phyloP scores from a whole-genome alignment of 495 filamentous ascomycete species.

The Penicillium waksmanii region DNA sequence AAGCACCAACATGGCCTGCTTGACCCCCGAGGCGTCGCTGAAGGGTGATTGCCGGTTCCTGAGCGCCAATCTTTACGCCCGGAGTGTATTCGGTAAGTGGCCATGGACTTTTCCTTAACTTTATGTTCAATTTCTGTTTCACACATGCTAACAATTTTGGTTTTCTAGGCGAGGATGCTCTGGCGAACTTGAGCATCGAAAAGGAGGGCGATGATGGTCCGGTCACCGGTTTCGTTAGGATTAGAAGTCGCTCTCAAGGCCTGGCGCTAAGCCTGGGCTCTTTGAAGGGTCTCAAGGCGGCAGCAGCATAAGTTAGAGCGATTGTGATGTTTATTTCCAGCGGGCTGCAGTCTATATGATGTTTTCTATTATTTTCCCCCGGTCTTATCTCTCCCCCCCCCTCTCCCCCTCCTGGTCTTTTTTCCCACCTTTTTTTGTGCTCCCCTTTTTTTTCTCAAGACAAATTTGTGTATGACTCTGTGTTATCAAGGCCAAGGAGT shows the following conservation, averaged over 20 bases:
- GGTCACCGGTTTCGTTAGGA: slow-evolving; percentile 97
- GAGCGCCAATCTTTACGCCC: slow-evolving; percentile 95
- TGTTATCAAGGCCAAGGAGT: slow-evolving; percentile 29
- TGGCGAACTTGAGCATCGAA: slow-evolving; percentile 97
- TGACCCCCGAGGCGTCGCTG: slow-evolving; percentile 94
- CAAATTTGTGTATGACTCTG: slow-evolving; percentile 37
- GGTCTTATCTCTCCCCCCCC: slow-evolving; percentile 14
- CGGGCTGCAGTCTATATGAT: slow-evolving; percentile 36
- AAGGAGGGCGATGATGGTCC: slow-evolving; percentile 95
- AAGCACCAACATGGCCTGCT: slow-evolving; percentile 96
- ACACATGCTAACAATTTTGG: neutral
- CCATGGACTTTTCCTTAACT: slow-evolving; percentile 1
- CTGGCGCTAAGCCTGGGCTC: slow-evolving; percentile 92
- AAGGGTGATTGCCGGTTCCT: slow-evolving; percentile 98
- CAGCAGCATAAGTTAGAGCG: slow-evolving; percentile 45
- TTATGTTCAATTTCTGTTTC: slow-evolving; percentile 12
- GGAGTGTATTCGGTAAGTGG: slow-evolving; percentile 94
- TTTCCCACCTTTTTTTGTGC: slow-evolving; percentile 10
- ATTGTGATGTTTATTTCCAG: slow-evolving; percentile 29
- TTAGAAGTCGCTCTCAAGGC: slow-evolving; percentile 96
- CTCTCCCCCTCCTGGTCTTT: slow-evolving; percentile 20
- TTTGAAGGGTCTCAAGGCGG: slow-evolving; percentile 85
- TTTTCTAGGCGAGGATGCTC: slow-evolving; percentile 87
- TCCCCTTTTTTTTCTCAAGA: slow-evolving; percentile 21
- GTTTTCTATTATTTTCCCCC: slow-evolving; percentile 30